Evolutionary conservation across 1,139 yeast genomes (phyloP), one percentile per base, ranked within the genome.

Genomic region (Blastobotrys malaysiensis): DNA sequence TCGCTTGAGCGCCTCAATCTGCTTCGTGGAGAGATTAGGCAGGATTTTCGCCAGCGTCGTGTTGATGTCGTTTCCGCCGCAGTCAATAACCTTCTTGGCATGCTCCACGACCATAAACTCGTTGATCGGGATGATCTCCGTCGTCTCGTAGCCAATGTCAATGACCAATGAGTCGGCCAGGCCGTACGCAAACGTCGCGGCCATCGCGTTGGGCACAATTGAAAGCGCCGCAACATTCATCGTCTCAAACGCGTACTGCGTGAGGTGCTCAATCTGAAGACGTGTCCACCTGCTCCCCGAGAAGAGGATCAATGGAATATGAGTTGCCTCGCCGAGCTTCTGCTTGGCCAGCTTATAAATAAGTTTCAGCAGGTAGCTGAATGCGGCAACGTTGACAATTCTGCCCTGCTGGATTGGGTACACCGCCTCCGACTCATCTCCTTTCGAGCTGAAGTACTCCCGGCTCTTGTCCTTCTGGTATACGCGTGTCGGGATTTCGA

Each of bases 61-160:
- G 63, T 87, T 87, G 48, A 93, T 82, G 43, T 73, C 67, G 16
- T 73, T 63, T 1, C 96, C 90, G 11, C 99, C 98, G 16, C 70
- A 65, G 2, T 75, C 70, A 39, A 83, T 67, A 18, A 78, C 73
- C 52, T 74, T 73, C 43, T 79, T 75, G 1, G 90, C 84, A 63
- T 78, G 78, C 49, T 77, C 77, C 47, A 85, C 70, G 3, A 80
- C 77, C 56, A 83, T 82, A 64, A 82, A 88, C 55, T 88, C 95
- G 48, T 87, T 71, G 21, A 93, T 81, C 1, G 97, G 95, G 5
- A 85, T 78, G 45, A 93, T 76, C 66, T 89, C 96, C 1, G 89
- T 81, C 61, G 83, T 80, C 46, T 84, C 81, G 57, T 77, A 75
- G 19, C 98, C 98, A 47, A 93, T 77, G 69, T 93, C 96, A 48